A percentile compares a stretch with the other conserved stretches of the same genome.
Evolutionary conservation across 192 early-diverging fungal genomes (phyloP).

Genomic region (Coemansia sp.): DNA sequence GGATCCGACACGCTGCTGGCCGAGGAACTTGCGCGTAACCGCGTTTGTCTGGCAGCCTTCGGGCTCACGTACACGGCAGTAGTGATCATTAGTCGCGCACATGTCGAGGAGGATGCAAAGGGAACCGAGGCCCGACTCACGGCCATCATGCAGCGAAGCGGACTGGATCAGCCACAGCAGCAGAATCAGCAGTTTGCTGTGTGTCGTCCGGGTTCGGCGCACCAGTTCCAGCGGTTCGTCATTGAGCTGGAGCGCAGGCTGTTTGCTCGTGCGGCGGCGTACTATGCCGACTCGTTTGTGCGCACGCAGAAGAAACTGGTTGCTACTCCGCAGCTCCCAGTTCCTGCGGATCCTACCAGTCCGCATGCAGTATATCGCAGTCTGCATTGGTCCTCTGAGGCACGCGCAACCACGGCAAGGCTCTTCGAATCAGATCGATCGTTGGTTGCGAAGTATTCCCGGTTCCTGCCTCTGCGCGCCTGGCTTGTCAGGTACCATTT

Average conservation of each 20-base stretch:
- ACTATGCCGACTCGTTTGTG: constrained; percentile 39
- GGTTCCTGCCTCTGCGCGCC: constrained; percentile 36
- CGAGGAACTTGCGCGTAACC: constrained; percentile 47
- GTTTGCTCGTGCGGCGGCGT: constrained; percentile 17
- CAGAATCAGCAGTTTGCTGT: constrained; percentile 21
- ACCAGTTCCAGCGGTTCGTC: constrained; percentile 37
- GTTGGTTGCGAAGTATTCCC: constrained; percentile 17
- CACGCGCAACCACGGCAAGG: not conserved
- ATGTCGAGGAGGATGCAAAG: constrained; percentile 10
- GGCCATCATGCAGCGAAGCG: constrained; percentile 16
- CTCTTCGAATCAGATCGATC: not conserved
- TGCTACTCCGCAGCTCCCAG: constrained; percentile 26
- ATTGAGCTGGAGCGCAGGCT: constrained; percentile 22
- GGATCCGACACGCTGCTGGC: constrained; percentile 16
- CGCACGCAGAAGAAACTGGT: constrained; percentile 35
- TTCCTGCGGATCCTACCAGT: constrained; percentile 6
- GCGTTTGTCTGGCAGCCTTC: constrained; percentile 37
- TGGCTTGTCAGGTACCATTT: constrained; percentile 51
- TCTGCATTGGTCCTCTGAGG: not conserved
- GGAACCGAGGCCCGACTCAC: constrained; percentile 12
- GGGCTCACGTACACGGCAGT: constrained; percentile 38
- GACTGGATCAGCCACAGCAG: constrained; percentile 26
- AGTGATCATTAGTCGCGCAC: constrained; percentile 26
- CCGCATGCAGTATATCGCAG: constrained; percentile 7
- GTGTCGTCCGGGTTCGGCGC: constrained; percentile 30